Base-by-base conservation (phyloP, 805 yeast species). In the Candida caryicola region DNA sequence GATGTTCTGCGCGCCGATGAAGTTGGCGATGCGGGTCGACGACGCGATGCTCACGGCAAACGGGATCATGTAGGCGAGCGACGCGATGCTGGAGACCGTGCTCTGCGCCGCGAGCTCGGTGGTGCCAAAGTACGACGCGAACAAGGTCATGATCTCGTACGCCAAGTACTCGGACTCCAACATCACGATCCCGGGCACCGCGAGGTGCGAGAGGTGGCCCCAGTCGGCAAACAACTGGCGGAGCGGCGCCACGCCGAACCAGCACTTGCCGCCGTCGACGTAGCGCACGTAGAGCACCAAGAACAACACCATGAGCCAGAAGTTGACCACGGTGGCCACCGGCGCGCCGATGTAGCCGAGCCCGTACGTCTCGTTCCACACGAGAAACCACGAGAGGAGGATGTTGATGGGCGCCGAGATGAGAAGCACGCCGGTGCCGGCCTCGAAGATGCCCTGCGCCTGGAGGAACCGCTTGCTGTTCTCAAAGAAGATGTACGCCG, bases 201-300 rank as follows among this genome's bases (percentile, higher is more conserved):
- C 75, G 41, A 69, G 54, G 29, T 56, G 60, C 10, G 57, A 54
- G 16, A 69, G 46, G 23, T 51, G 53, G 17, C 59, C 52, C 74
- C 74, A 69, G 36, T 60, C 59, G 19, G 43, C 46, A 37, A 66
- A 60, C 17, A 68, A 39, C 36, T 65, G 62, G 2, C 48, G 25
- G 0, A 73, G 47, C 21, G 77, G 66, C 15, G 55, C 57, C 4
- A 68, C 21, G 0, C 91, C 91, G 44, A 66, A 74, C 91, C 91
- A 84, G 50, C 91, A 85, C 49, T 76, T 73, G 19, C 58, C 60
- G 1, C 90, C 91, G 49, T 83, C 86, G 27, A 82, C 57, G 43
- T 25, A 44, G 15, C 25, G 15, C 7, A 62, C 69, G 46, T 69
- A 69, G 23, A 66, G 36, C 3, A 67, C 54, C 28, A 69, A 48